A percentile compares a stretch with the other conserved stretches of the same genome.
These are phyloP conservation scores for Fusarium odoratissimum DNA, from an alignment of 2,329 filamentous ascomycete genomes.

Conservation along the genomic window DNA sequence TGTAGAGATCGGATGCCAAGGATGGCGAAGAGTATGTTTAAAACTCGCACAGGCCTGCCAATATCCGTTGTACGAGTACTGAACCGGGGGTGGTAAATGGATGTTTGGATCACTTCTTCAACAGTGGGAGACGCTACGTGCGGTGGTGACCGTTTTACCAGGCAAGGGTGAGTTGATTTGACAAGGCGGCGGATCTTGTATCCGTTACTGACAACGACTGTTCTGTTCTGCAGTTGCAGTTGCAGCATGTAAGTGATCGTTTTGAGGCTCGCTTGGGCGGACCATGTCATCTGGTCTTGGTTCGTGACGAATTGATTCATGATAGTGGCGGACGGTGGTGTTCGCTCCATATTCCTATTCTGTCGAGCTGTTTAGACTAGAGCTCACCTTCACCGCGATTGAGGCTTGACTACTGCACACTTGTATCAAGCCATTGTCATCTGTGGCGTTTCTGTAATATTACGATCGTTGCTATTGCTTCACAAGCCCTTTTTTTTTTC, in stretches of 20 bases:
- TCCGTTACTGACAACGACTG: background rate
- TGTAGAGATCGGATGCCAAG: slow-evolving; percentile 47
- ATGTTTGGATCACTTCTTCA: slow-evolving; percentile 37
- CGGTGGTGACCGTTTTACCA: slow-evolving; percentile 44
- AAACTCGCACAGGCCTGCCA: slow-evolving; percentile 34
- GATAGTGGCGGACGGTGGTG: slow-evolving; percentile 15
- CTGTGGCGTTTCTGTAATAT: slow-evolving; percentile 35
- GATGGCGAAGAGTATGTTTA: slow-evolving; percentile 9
- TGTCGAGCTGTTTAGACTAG: slow-evolving; percentile 24
- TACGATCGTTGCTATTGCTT: background rate
- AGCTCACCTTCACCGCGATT: slow-evolving; percentile 29
- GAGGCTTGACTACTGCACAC: slow-evolving; percentile 10
- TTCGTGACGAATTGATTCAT: background rate
- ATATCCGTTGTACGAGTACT: slow-evolving; percentile 23
- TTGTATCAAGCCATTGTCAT: slow-evolving; percentile 17
- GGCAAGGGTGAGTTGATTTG: slow-evolving; percentile 34
- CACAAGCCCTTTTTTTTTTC: background rate
- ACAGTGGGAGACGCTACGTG: slow-evolving; percentile 36
- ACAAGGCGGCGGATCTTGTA: slow-evolving; percentile 21
- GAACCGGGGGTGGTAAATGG: slow-evolving; percentile 1
- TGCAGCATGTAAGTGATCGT: slow-evolving; percentile 21
- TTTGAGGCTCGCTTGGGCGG: slow-evolving; percentile 27
- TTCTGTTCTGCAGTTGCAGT: background rate
- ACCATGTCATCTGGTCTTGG: background rate
- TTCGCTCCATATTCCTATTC: slow-evolving; percentile 36